phyloP scores from a whole-genome alignment of 75 land plant species.

The Adiantum capillusveneris region DNA sequence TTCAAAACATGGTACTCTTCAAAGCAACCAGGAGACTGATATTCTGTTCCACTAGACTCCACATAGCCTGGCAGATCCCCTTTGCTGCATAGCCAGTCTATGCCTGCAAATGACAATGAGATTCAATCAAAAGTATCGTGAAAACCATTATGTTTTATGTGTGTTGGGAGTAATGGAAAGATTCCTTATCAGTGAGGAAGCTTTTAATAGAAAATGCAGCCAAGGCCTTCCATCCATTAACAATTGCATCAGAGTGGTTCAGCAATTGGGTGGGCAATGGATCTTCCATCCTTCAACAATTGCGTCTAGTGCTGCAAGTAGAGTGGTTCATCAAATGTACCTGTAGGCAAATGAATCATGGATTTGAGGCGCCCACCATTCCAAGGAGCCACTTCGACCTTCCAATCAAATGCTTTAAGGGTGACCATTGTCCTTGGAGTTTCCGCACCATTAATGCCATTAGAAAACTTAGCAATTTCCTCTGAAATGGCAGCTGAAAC shows the following conservation, averaged over 20 bases:
- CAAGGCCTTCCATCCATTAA: too few relatives aligned
- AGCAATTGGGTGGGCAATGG: too few relatives aligned
- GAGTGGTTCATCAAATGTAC: conserved; percentile 15
- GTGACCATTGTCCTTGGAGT: conserved; percentile 52
- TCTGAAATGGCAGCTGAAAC: too few relatives aligned
- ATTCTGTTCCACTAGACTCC: conserved; percentile 67
- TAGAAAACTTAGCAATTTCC: too few relatives aligned
- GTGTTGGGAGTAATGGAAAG: too few relatives aligned
- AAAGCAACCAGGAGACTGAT: conserved; percentile 63
- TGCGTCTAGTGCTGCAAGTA: too few relatives aligned
- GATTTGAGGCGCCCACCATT: conserved; percentile 91
- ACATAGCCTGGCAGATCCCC: conserved; percentile 71
- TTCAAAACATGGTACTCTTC: conserved; percentile 50
- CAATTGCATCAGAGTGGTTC: too few relatives aligned
- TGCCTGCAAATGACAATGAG: conserved; percentile 34
- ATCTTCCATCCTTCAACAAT: too few relatives aligned
- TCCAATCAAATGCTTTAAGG: conserved; percentile 50
- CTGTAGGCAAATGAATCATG: conserved; percentile 70
- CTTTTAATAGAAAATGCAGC: too few relatives aligned
- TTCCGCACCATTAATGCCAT: too few relatives aligned
- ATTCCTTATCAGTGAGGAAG: not conserved
- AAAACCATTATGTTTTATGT: too few relatives aligned
- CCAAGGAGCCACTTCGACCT: conserved; percentile 81
- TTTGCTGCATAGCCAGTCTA: conserved; percentile 68
- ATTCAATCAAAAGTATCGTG: too few relatives aligned